Base-by-base conservation (phyloP, 495 filamentous ascomycete species). In the Letharia columbiana region DNA sequence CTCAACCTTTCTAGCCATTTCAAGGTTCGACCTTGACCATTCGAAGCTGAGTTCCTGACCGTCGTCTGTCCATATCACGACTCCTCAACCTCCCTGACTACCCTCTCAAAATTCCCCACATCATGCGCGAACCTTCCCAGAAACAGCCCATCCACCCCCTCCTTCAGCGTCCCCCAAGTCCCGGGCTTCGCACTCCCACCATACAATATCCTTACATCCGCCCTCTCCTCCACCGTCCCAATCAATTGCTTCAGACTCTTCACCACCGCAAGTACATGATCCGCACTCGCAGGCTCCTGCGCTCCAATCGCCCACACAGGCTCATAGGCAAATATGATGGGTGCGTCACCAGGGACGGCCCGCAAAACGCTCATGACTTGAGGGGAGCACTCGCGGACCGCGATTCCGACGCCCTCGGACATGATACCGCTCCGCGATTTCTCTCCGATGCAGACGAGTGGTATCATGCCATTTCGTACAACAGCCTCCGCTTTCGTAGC, bases 251-350 rank as follows among this genome's bases (percentile, higher is more conserved):
- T 79, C 52, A 95, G 77, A 10, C 81, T 80, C 68, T 80, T 77
- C 58, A 88, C 84, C n/a, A 92, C 90, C 44, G 78, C 81, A 6
- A 83, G 79, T 6, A 96, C 89, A 75, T 94, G 86, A 65, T 88
- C 85, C 39, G 84, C 81, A 12, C 78, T 77, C 5, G 91, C 91
- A n/a, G 91, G 90, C 69, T 85, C 79, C 0, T 78, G 76, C 39
- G 89, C 82, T 4, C 91, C 91, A 75, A 95, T 95, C 1, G 90
- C 91, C 91, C 91, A 95, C 1, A 93, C 89, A 15, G 91, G 91
- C 78, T 96, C 91, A 73, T 96, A 96, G 5, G 90, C 91, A 49
- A 94, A 80, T 18, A 92, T 85, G 28, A 93, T 82, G n/a, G 91
- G 84, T 2, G 81, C 82, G 13, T 84, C 78, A 4, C 71, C 75